Evolutionary conservation across 2,329 filamentous ascomycete species (phyloP), one percentile per base, ranked within the genome.

Genomic region (Pyrenochaeta sp.): DNA sequence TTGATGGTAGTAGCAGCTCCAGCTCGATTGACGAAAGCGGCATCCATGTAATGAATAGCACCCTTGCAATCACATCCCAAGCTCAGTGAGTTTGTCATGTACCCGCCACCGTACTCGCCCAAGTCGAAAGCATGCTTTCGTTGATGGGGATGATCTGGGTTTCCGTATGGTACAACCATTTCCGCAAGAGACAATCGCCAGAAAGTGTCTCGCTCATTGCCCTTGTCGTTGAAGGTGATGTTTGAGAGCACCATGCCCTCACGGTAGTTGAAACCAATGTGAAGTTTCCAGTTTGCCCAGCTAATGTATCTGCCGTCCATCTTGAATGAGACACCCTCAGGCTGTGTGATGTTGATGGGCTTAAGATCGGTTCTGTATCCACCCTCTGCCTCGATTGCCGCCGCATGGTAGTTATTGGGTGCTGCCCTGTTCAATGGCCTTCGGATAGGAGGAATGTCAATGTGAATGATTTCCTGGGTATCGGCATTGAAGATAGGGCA

Each of bases 211-310:
- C 92, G 81, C 22, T 86, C 78, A 29, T 76, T 86, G 31, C 89
- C 77, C 71, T 90, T 89, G 73, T 96, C 92, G 59, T 90, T 92
- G 74, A 88, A 96, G 3, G 86, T 89, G 66, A 96, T 91, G 74
- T 96, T 90, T 72, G 89, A 94, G 6, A 96, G 78, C 2, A 96
- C 88, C 57, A 96, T 87, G 15, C 92, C 92, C 73, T 96, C 92
- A 18, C 89, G 83, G 75, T 96, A 94, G 78, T 96, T 96, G 81
- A 96, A 96, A 17, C 92, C 92, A 46, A 96, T 83, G 69, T 96
- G 92, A 54, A 96, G 83, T 61, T 83, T 93, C 88, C 90, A 96
- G 67, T 95, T 96, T 71, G 96, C 91, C 92, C 92, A 96, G 54
- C 85, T 83, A 36, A 96, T 80, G 31, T 83, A 82, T 8, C 90